Conservation (phyloP, 805 yeast genomes). For the Helenozyma rhizophorensis region DNA sequence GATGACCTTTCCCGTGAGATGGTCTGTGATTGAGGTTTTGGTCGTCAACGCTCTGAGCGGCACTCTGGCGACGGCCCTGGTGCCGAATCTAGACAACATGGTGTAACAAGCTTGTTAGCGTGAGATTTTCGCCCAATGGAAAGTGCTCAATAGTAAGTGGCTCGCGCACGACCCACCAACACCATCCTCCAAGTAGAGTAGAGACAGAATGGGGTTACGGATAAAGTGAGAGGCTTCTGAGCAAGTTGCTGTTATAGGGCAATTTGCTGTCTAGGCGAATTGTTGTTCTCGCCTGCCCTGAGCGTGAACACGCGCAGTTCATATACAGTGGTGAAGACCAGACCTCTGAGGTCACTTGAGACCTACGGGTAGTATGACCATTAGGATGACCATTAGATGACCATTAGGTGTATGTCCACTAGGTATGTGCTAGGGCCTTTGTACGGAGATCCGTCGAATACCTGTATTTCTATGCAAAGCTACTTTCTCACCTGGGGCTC, state of each 20-base stretch:
- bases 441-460: too few relatives aligned
- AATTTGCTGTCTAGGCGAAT: too few relatives aligned
- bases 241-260: too few relatives aligned
- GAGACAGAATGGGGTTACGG: too few relatives aligned
- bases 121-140: constrained; percentile 13
- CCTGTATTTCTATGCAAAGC: constrained; percentile 2
- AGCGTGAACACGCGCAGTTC: too few relatives aligned
- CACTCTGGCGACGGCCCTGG: constrained; percentile 6
- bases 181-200: too few relatives aligned
- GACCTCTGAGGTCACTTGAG: too few relatives aligned
- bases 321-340: too few relatives aligned
- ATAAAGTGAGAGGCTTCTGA: too few relatives aligned
- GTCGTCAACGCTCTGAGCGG: constrained; percentile 26
- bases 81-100: constrained; percentile 30
- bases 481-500: constrained; percentile 29
- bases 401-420: background rate
- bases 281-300: too few relatives aligned
- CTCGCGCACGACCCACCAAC: constrained; percentile 9
- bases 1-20: constrained; percentile 34
- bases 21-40: constrained; percentile 36
- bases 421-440: too few relatives aligned
- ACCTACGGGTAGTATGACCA: too few relatives aligned
- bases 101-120: background rate
- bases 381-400: background rate
- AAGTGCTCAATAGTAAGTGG: constrained; percentile 8